These are phyloP conservation scores for Aspergillus pseudoviridinutans DNA, from an alignment of 2,329 filamentous ascomycete genomes.

Conservation along the genomic window DNA sequence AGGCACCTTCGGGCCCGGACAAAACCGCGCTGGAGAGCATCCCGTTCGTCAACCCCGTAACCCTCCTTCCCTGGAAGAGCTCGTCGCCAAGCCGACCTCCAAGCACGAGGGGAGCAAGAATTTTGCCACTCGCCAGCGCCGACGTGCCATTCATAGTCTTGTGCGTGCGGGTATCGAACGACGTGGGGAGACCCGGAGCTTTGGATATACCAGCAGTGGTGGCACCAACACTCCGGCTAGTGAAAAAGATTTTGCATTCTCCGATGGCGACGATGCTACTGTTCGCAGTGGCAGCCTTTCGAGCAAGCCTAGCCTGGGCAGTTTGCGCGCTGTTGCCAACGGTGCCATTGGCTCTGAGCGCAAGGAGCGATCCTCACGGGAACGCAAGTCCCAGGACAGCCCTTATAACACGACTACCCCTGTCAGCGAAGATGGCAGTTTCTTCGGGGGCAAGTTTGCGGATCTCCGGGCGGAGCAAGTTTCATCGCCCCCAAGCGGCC, in stretches of 20 bases:
- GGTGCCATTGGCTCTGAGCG: constrained; percentile 86
- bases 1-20: constrained; percentile 86
- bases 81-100: constrained; percentile 81
- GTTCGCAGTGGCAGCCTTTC: constrained; percentile 77
- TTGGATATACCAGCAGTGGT: constrained; percentile 58
- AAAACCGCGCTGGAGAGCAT: constrained; percentile 89
- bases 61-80: constrained; percentile 86
- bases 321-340: constrained; percentile 71
- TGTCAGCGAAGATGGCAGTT: constrained; percentile 57
- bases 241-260: constrained; percentile 68
- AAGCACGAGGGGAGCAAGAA: constrained; percentile 97
- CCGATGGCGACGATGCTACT: constrained; percentile 70
- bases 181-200: constrained; percentile 66
- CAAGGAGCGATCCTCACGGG: constrained; percentile 62
- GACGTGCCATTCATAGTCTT: constrained; percentile 85
- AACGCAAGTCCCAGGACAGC: constrained; percentile 52
- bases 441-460: constrained; percentile 54
- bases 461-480: constrained; percentile 43
- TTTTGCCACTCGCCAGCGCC: constrained; percentile 87
- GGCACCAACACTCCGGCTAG: constrained; percentile 88
- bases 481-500: constrained; percentile 26
- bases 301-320: constrained; percentile 68
- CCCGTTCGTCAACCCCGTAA: constrained; percentile 89
- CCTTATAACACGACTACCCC: constrained; percentile 60
- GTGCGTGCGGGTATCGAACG: constrained; percentile 86